phyloP scores from a whole-genome alignment of 106 monocot species.

The Allium fistulosum region DNA sequence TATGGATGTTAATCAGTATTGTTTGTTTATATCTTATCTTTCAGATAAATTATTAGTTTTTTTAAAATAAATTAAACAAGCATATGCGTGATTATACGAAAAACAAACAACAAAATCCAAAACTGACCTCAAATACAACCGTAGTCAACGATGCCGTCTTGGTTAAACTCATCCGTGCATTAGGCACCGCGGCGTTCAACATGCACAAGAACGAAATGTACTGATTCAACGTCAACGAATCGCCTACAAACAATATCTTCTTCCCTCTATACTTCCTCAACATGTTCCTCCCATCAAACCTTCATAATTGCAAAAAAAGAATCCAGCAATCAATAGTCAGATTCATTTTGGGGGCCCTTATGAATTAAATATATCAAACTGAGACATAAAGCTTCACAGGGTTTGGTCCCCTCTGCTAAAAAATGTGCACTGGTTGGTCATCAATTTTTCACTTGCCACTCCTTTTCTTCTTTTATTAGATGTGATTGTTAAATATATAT shows the following conservation, averaged over 20 bases:
- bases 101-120: neutral
- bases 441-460: too few species aligned
- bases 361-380: too few species aligned
- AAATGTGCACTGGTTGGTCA: too few species aligned
- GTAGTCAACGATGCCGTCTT: constrained; percentile 14
- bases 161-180: neutral
- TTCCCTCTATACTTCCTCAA: constrained; percentile 37
- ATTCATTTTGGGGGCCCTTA: too few species aligned
- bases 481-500: too few species aligned
- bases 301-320: constrained; percentile 1
- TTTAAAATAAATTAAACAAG: too few species aligned
- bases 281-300: constrained; percentile 43
- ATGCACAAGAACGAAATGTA: constrained; percentile 50
- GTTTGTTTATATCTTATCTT: too few species aligned
- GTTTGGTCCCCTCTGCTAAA: neutral
- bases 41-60: too few species aligned
- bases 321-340: too few species aligned
- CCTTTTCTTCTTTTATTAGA: too few species aligned
- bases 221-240: constrained; percentile 45
- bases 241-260: constrained; percentile 57
- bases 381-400: neutral
- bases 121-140: constrained; percentile 43
- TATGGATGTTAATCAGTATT: too few species aligned
- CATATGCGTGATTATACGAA: neutral
- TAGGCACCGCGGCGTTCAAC: constrained; percentile 25